phyloP scores from a whole-genome alignment of 2,329 filamentous ascomycete species.

The Aotearoamyces nothofagi region DNA sequence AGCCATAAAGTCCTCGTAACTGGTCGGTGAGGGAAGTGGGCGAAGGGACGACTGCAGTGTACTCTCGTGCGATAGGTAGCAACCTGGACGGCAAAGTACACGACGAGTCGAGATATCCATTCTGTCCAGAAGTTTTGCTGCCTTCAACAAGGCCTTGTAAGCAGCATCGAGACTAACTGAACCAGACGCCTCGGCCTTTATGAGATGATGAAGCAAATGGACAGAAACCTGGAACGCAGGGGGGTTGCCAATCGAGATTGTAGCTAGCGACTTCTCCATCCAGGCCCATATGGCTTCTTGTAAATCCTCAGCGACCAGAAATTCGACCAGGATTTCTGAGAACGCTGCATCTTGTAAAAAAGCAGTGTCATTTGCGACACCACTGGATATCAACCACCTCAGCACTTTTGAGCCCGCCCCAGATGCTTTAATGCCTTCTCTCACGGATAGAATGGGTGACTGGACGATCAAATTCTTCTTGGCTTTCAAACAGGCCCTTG shows the following conservation, averaged over 20 bases:
- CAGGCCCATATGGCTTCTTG: constrained; percentile 15
- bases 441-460: constrained; percentile 7
- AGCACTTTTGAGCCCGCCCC: constrained; percentile 17
- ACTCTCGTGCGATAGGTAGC: background rate
- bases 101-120: background rate
- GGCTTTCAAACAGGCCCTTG: constrained; percentile 11
- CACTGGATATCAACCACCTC: constrained; percentile 17
- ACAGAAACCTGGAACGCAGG: background rate
- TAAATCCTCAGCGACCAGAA: constrained; percentile 16
- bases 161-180: constrained; percentile 8
- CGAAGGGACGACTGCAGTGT: background rate
- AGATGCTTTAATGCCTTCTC: constrained; percentile 13
- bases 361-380: constrained; percentile 8
- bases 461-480: constrained; percentile 10
- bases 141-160: constrained; percentile 8
- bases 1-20: constrained; percentile 11
- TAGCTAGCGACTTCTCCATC: constrained; percentile 11
- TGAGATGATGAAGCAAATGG: constrained; percentile 5
- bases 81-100: background rate
- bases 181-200: constrained; percentile 7
- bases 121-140: constrained; percentile 6
- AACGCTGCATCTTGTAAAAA: constrained; percentile 13
- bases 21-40: constrained; percentile 4
- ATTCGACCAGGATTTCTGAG: constrained; percentile 12
- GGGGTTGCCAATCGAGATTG: constrained; percentile 1